These are phyloP conservation scores for Ascochyta lentis DNA, from an alignment of 2,329 filamentous ascomycete species.

Conservation along the genomic window DNA sequence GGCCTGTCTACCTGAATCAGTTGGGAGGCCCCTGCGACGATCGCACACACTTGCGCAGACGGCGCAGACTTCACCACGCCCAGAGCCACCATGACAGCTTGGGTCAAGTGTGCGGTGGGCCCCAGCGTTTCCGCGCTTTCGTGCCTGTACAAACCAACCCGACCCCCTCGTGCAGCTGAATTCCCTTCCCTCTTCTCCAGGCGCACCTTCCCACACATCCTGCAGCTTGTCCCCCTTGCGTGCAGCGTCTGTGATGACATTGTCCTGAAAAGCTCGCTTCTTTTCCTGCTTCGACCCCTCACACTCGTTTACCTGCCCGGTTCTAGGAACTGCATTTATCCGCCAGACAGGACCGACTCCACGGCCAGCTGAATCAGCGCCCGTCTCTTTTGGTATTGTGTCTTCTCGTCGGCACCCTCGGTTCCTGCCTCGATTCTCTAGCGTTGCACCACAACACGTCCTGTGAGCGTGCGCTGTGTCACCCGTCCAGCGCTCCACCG, in stretches of 20 bases:
- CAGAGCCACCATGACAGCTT: slow-evolving; percentile 13
- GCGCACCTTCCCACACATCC: slow-evolving; percentile 23
- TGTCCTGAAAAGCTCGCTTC: slow-evolving; percentile 19
- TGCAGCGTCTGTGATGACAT: slow-evolving; percentile 26
- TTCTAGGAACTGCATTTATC: slow-evolving; percentile 7
- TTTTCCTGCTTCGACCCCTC: slow-evolving; percentile 26
- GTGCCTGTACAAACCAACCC: slow-evolving; percentile 34
- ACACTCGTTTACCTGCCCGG: slow-evolving; percentile 36
- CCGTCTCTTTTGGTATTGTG: slow-evolving; percentile 19
- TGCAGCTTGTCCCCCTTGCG: slow-evolving; percentile 30
- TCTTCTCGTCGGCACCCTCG: slow-evolving; percentile 20
- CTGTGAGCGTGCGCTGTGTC: slow-evolving; percentile 38
- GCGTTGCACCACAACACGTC: slow-evolving; percentile 34
- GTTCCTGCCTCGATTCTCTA: slow-evolving; percentile 37
- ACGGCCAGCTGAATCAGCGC: slow-evolving; percentile 20
- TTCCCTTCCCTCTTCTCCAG: slow-evolving; percentile 19
- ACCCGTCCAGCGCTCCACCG: slow-evolving; percentile 32
- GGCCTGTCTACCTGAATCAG: slow-evolving; percentile 23
- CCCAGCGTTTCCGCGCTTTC: slow-evolving; percentile 25
- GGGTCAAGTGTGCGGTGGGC: slow-evolving; percentile 13
- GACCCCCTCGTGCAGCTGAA: slow-evolving; percentile 24
- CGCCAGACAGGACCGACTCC: slow-evolving; percentile 9
- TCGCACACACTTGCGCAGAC: slow-evolving; percentile 21
- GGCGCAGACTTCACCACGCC: slow-evolving; percentile 1
- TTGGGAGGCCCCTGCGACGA: slow-evolving; percentile 29